phyloP scores from a whole-genome alignment of 2,329 filamentous ascomycete species.

The Ophiostoma perfectum region DNA sequence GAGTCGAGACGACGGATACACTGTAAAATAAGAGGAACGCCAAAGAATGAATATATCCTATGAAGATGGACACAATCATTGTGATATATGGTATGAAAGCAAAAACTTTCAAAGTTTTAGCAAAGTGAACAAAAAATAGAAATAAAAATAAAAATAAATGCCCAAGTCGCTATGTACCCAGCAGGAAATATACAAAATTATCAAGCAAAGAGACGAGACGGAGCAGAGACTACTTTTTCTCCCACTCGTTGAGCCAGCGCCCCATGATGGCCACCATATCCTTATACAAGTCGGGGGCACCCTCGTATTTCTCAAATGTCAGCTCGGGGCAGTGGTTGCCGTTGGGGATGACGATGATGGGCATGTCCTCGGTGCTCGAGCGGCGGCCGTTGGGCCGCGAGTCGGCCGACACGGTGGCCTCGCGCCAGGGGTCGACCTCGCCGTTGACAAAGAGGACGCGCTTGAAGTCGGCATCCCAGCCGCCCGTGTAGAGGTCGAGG shows the following conservation, averaged over 20 bases:
- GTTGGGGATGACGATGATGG: slow-evolving; percentile 34
- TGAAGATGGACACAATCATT: too few species aligned
- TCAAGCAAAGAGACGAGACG: background rate
- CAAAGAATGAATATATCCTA: too few species aligned
- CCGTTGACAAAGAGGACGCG: slow-evolving; percentile 40
- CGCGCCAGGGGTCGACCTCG: slow-evolving; percentile 39
- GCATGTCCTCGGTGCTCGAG: slow-evolving; percentile 32
- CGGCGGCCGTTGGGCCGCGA: slow-evolving; percentile 37
- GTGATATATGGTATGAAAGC: too few species aligned
- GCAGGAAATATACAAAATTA: background rate
- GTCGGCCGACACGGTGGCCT: slow-evolving; percentile 36
- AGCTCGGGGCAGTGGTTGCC: slow-evolving; percentile 36
- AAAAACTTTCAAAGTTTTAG: too few species aligned
- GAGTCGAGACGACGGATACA: too few species aligned
- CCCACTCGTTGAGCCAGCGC: slow-evolving; percentile 1
- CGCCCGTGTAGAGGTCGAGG: slow-evolving; percentile 38
- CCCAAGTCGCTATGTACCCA: too few species aligned
- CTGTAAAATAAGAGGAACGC: too few species aligned
- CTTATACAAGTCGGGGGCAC: background rate
- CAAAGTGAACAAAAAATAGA: background rate
- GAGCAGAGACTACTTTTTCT: background rate
- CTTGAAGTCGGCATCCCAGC: slow-evolving; percentile 39
- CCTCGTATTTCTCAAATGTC: background rate
- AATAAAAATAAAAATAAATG: background rate
- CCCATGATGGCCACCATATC: background rate